These are phyloP conservation scores for Agrocybe chaxingu DNA, from an alignment of 768 basidiomycete genomes.

Conservation along the genomic window DNA sequence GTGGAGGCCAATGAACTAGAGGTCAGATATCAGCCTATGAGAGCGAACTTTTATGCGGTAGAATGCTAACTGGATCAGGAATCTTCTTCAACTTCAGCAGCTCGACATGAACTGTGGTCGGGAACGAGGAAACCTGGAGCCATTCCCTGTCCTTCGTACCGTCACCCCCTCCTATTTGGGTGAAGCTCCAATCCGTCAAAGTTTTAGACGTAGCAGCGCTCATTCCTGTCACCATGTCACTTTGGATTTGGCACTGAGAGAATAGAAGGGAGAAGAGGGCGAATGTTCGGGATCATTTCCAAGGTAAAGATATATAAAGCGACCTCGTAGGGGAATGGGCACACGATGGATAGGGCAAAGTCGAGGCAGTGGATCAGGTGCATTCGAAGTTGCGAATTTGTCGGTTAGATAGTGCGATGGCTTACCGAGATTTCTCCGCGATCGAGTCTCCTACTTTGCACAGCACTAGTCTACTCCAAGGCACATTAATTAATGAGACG, in stretches of 20 bases:
- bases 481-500: too few species aligned
- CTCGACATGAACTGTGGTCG: constrained; percentile 87
- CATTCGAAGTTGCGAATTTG: background rate
- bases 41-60: background rate
- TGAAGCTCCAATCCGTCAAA: constrained; percentile 60
- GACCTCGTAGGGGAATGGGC: constrained; percentile 1
- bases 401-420: constrained; percentile 11
- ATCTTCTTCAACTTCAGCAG: constrained; percentile 70
- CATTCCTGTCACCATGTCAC: constrained; percentile 1
- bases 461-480: too few species aligned
- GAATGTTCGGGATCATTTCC: background rate
- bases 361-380: constrained; percentile 8
- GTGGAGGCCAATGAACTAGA: constrained; percentile 69
- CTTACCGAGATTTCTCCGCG: constrained; percentile 26
- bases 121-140: constrained; percentile 61
- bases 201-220: constrained; percentile 7
- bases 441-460: background rate
- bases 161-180: constrained; percentile 59
- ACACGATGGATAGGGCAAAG: background rate
- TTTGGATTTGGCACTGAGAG: background rate
- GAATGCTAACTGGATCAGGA: constrained; percentile 69
- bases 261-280: background rate
- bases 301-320: constrained; percentile 5
- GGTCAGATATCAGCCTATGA: background rate
- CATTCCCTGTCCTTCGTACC: constrained; percentile 65